Conservation (phyloP, 2,329 filamentous ascomycete species). For the Seiridium cupressi region DNA sequence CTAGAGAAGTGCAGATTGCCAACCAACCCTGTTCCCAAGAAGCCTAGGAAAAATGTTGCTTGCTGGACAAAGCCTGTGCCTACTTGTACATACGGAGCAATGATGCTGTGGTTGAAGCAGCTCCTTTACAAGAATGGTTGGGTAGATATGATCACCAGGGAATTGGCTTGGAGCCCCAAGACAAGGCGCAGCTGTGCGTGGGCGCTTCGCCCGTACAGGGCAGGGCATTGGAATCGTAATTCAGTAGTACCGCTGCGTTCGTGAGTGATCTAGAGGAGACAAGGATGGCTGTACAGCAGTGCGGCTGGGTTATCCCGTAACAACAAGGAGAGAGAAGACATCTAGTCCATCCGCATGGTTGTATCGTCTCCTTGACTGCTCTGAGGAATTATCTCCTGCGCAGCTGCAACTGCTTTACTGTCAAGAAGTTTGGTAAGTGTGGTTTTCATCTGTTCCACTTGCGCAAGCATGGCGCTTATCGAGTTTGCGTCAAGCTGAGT, state of each 20-base stretch:
- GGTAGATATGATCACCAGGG: no score
- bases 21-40: not conserved
- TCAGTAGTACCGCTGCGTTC: not conserved
- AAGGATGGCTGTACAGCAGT: not conserved
- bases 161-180: no score
- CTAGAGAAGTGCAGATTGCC: not conserved
- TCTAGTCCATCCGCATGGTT: slow-evolving; percentile 10
- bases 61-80: not conserved
- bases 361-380: slow-evolving; percentile 5
- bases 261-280: no score
- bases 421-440: slow-evolving; percentile 38
- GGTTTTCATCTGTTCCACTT: slow-evolving; percentile 43
- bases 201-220: not conserved
- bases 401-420: slow-evolving; percentile 8
- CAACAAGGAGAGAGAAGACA: not conserved
- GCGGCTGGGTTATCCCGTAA: not conserved
- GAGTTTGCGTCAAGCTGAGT: slow-evolving; percentile 39
- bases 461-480: slow-evolving; percentile 46
- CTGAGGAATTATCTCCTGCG: not conserved
- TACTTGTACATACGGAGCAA: not conserved
- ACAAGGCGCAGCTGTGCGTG: no score
- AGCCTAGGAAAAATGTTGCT: not conserved
- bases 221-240: not conserved
- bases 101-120: not conserved
- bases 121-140: not conserved